Percentiles rank a stretch among this genome's conserved stretches.
Conservation (phyloP, 2,329 filamentous ascomycete species). For the Basipetospora chlamydospora region DNA sequence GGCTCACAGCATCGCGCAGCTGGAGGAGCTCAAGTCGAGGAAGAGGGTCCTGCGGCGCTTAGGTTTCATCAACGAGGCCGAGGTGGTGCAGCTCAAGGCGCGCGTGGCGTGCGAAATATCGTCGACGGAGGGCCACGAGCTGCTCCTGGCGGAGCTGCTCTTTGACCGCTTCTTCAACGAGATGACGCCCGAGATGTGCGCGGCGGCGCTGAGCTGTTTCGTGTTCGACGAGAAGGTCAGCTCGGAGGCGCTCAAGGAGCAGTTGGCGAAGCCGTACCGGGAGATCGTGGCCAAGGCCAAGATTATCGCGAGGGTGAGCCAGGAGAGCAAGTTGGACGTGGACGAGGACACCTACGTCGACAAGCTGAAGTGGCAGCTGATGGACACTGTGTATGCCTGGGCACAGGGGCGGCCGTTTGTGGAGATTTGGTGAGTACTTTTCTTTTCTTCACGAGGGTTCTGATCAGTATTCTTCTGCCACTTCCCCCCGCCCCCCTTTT, state of each 20-base stretch:
- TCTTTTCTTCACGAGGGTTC: neutral
- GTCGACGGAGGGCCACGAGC: conserved; percentile 76
- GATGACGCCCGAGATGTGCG: conserved; percentile 72
- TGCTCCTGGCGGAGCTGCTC: conserved; percentile 81
- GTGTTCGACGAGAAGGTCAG: conserved; percentile 96
- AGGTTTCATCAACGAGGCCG: conserved; percentile 87
- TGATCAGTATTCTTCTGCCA: conserved; percentile 1
- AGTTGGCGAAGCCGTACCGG: conserved; percentile 70
- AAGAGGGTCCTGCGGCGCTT: conserved; percentile 90
- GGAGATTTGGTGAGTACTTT: conserved; percentile 70
- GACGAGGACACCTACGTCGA: conserved; percentile 90
- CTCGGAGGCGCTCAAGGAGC: conserved; percentile 62
- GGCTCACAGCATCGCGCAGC: conserved; percentile 76
- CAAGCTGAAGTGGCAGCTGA: conserved; percentile 84
- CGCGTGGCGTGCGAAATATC: conserved; percentile 97
- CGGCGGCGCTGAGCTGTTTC: conserved; percentile 79
- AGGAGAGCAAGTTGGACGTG: conserved; percentile 85
- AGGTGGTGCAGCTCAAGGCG: conserved; percentile 93
- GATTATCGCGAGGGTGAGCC: conserved; percentile 80
- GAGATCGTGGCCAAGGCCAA: conserved; percentile 80
- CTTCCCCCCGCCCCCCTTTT: neutral
- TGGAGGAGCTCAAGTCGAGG: conserved; percentile 90
- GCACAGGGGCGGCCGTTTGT: conserved; percentile 79
- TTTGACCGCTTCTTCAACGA: conserved; percentile 99
- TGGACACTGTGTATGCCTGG: conserved; percentile 94